Evolutionary conservation across 2,329 filamentous ascomycete genomes (phyloP).

Genomic region (Stagonosporopsis vannaccii): DNA sequence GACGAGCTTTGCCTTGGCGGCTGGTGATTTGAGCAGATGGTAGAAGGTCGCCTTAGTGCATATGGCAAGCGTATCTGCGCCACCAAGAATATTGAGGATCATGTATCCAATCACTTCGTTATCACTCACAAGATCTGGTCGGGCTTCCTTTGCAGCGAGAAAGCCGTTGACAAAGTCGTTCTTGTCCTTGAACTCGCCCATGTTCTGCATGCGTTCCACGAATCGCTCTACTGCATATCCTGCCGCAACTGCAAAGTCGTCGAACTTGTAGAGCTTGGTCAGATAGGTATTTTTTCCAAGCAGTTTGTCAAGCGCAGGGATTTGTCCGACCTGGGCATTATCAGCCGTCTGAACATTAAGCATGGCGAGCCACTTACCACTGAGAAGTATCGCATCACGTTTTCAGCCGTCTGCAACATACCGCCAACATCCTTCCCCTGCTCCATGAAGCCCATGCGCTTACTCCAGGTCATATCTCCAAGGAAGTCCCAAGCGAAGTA

Average conservation of each 20-base stretch:
- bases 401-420: conserved; percentile 48
- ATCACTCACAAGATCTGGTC: conserved; percentile 33
- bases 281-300: conserved; percentile 32
- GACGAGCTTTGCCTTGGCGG: conserved; percentile 28
- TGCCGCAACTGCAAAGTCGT: conserved; percentile 34
- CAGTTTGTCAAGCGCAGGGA: conserved; percentile 38
- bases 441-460: conserved; percentile 54
- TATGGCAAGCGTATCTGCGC: conserved; percentile 40
- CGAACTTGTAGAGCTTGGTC: conserved; percentile 31
- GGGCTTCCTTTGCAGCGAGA: conserved; percentile 27
- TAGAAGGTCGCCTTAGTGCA: conserved; percentile 37
- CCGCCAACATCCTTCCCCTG: conserved; percentile 49
- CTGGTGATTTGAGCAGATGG: conserved; percentile 33
- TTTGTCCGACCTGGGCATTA: conserved; percentile 33
- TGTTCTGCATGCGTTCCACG: conserved; percentile 30
- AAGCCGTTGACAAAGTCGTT: conserved; percentile 34
- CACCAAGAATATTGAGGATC: conserved; percentile 45
- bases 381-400: conserved; percentile 37
- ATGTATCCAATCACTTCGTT: conserved; percentile 43
- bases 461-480: conserved; percentile 52
- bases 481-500: conserved; percentile 46
- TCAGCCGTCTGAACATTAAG: background rate
- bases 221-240: conserved; percentile 28
- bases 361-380: conserved; percentile 23
- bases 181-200: conserved; percentile 24